These are phyloP conservation scores for Hordeum pubiflorum DNA, from an alignment of 202 grass and related monocot species.

Conservation along the genomic window DNA sequence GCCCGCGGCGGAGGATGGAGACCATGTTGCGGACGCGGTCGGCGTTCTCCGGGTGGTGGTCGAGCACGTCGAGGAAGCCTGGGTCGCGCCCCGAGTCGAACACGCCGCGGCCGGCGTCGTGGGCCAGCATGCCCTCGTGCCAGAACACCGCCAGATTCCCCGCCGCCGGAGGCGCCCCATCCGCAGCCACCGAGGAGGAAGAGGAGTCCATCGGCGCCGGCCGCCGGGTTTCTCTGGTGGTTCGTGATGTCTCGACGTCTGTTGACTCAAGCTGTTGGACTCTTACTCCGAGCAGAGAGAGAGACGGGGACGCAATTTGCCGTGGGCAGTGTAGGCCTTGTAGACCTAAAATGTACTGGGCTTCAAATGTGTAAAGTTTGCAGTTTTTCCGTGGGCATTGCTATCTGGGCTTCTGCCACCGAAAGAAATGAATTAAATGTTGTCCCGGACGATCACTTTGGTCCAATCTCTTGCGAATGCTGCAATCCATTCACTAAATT, in stretches of 20 bases:
- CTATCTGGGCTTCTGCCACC: not conserved
- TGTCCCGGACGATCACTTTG: too few species aligned
- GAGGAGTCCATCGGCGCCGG: constrained; percentile 19
- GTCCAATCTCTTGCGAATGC: too few species aligned
- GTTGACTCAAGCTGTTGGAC: not conserved
- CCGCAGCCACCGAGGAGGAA: not conserved
- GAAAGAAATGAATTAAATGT: too few species aligned
- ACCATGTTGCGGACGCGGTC: constrained; percentile 92
- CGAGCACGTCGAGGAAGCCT: constrained; percentile 87
- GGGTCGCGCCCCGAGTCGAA: constrained; percentile 79
- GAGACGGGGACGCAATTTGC: too few species aligned
- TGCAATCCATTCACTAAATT: too few species aligned
- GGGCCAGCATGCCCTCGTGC: constrained; percentile 83
- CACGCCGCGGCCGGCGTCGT: constrained; percentile 68
- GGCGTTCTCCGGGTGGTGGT: constrained; percentile 82
- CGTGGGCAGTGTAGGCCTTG: too few species aligned
- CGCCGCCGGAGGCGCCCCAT: not conserved
- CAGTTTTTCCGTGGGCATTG: too few species aligned
- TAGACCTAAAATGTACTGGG: not conserved
- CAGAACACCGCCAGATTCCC: constrained; percentile 67
- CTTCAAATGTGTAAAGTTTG: not conserved
- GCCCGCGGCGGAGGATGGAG: constrained; percentile 77
- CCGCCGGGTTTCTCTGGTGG: not conserved
- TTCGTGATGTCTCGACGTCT: not conserved
- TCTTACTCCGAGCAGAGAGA: too few species aligned